Conservation (phyloP, 345 rosid genomes). For the Cardamine chenopodiifolia region DNA sequence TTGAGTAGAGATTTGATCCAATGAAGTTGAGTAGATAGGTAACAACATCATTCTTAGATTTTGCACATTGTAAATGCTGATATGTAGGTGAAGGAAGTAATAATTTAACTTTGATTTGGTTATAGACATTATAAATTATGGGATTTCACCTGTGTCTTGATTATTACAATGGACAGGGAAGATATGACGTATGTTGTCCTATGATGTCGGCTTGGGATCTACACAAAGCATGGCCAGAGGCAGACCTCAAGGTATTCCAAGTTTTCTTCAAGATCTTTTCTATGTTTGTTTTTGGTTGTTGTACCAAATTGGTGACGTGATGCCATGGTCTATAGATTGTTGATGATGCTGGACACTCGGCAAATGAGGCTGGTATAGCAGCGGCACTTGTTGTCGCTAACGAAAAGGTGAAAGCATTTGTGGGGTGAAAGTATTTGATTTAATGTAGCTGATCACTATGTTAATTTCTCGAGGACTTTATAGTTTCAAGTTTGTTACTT, state of each 20-base stretch:
- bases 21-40: not conserved
- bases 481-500: constrained; percentile 11
- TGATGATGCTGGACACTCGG: constrained; percentile 92
- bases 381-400: constrained; percentile 89
- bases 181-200: constrained; percentile 92
- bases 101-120: not conserved
- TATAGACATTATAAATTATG: not conserved
- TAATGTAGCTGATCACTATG: not conserved
- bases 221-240: constrained; percentile 95
- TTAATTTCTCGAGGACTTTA: not conserved
- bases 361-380: constrained; percentile 83
- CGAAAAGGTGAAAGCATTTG: constrained; percentile 64
- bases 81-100: not conserved
- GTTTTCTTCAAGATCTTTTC: not conserved
- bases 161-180: constrained; percentile 66
- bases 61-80: not conserved
- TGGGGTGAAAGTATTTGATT: constrained; percentile 5
- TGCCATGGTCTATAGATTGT: constrained; percentile 55
- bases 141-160: constrained; percentile 13
- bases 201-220: constrained; percentile 99
- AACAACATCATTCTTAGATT: not conserved
- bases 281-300: not conserved
- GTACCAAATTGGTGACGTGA: not conserved
- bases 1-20: not conserved
- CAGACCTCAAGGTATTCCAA: constrained; percentile 71